Percentiles rank a stretch among this genome's conserved stretches.
phyloP scores from a whole-genome alignment of 2,329 filamentous ascomycete species.

The Emericellopsis cladophorae region DNA sequence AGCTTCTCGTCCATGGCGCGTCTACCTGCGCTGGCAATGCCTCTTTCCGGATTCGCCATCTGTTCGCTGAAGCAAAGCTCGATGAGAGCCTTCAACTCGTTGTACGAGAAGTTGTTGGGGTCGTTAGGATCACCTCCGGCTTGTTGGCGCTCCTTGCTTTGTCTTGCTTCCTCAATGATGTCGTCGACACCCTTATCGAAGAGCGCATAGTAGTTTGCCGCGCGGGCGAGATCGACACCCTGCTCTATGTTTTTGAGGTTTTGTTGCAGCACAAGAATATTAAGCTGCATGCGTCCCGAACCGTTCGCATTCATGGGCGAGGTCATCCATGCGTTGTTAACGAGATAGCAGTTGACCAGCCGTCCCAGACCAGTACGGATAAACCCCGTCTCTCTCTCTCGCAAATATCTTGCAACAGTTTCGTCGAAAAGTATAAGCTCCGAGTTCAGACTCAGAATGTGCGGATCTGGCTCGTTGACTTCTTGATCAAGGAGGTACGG shows the following conservation, averaged over 20 bases:
- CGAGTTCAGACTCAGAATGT: constrained; percentile 71
- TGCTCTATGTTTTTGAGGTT: constrained; percentile 88
- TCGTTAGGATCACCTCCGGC: constrained; percentile 15
- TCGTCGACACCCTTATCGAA: constrained; percentile 54
- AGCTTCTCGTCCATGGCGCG: constrained; percentile 59
- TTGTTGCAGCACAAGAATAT: constrained; percentile 89
- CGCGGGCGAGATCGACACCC: constrained; percentile 48
- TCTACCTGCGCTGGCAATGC: constrained; percentile 53
- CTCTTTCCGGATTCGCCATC: constrained; percentile 52
- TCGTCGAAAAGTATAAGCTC: constrained; percentile 83
- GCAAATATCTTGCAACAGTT: constrained; percentile 61
- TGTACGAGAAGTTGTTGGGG: constrained; percentile 43
- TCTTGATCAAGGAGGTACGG: constrained; percentile 58
- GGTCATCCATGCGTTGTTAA: constrained; percentile 58
- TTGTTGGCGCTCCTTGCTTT: constrained; percentile 22
- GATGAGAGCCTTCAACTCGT: constrained; percentile 52
- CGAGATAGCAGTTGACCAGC: constrained; percentile 68
- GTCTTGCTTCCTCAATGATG: constrained; percentile 50
- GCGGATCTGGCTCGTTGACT: constrained; percentile 64
- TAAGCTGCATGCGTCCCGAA: constrained; percentile 78
- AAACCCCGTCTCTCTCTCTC: constrained; percentile 58
- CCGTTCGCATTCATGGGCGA: constrained; percentile 77
- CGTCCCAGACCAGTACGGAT: constrained; percentile 64
- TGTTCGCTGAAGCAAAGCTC: constrained; percentile 59
- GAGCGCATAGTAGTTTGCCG: constrained; percentile 56